Base-by-base conservation (phyloP, 169 alveolate species). In the Theileria parva region DNA sequence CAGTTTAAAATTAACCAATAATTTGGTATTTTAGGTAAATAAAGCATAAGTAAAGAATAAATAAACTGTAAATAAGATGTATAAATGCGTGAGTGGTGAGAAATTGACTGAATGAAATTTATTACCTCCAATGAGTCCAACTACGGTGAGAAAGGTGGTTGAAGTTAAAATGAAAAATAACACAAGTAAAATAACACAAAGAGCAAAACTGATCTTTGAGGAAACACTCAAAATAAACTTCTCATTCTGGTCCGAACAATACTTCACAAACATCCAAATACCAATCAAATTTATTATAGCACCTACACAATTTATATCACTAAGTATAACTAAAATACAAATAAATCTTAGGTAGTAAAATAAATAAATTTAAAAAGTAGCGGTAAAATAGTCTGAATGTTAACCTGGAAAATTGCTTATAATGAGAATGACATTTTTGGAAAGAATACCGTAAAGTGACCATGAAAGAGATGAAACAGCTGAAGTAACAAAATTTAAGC, bases 381-480 rank as follows among this genome's bases (percentile, higher is more conserved):
- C n/a, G n/a, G 28, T 6, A 8, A 6, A 37, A 37, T 37, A 6
- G 48, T 37, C 48, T 37, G 48, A 37, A 37, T 8, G 74, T 80
- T 34, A 2, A 83, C 94, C 92, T 21, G 88, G 89, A 48, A 84
- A 51, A 55, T 83, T 89, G 0, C 92, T 86, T 34, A 86, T 51
- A 0, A 89, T 74, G 77, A 89, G 80, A 11, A 88, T 81, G 17
- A 80, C 50, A 65, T 89, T 89, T 44, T 48, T 73, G 65, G 87
- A 28, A 25, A 89, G 51, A 23, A 75, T 59, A 0, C 92, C 94
- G 77, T 89, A 89, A 5, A 89, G 88, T 25, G 91, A 71, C 92
- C 92, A 89, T 28, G 86, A 78, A 79, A 86, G 84, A 7, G 83
- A 77, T 25, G 94, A 81, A 72, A 86, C 80, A 17, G 88, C 86